phyloP scores from a whole-genome alignment of 257 asterid species.

The Ajuga chamaepitys region DNA sequence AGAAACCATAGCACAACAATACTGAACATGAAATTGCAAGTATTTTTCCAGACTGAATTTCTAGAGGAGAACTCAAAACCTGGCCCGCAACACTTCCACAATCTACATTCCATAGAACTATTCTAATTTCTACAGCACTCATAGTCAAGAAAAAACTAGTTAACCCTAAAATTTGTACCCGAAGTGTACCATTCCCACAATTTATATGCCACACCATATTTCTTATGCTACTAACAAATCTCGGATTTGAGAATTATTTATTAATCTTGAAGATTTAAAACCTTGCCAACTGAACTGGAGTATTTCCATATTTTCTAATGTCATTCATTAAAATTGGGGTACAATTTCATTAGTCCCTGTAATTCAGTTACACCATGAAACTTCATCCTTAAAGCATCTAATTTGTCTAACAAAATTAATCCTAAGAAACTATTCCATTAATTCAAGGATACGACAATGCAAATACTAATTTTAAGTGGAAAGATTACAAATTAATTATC shows the following conservation, averaged over 20 bases:
- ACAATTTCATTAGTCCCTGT: background rate
- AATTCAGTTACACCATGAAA: background rate
- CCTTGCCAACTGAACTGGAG: too few species aligned
- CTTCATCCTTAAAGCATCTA: background rate
- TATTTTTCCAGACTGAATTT: too few species aligned
- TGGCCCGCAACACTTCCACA: background rate
- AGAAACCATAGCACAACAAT: too few species aligned
- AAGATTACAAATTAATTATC: background rate
- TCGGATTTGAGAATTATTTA: too few species aligned
- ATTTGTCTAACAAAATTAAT: background rate
- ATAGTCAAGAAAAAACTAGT: background rate
- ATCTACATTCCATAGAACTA: background rate
- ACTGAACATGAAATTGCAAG: too few species aligned
- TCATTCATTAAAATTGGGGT: background rate
- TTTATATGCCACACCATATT: too few species aligned
- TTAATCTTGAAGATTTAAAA: too few species aligned
- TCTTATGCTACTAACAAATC: too few species aligned
- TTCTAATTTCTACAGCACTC: background rate
- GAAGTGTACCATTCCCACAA: too few species aligned
- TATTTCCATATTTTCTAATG: too few species aligned
- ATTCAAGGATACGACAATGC: background rate
- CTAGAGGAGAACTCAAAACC: too few species aligned
- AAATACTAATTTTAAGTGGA: background rate
- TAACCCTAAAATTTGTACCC: too few species aligned
- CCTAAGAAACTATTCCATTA: background rate